These are phyloP conservation scores for Geranium brycei DNA, from an alignment of 345 rosid genomes.

Conservation along the genomic window DNA sequence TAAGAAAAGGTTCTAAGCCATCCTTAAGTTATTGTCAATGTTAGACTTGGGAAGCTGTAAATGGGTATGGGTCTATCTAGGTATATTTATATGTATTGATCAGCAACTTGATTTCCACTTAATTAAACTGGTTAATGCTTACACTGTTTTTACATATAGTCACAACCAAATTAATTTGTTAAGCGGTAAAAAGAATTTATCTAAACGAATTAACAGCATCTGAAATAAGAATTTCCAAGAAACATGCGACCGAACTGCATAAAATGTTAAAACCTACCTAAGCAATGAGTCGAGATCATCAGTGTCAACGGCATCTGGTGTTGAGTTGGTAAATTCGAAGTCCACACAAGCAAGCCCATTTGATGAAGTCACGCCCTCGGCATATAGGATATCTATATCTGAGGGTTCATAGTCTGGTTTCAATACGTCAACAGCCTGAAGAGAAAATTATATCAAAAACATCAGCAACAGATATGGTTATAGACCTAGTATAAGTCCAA, in stretches of 20 bases:
- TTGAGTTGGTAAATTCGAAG: constrained; percentile 66
- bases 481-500: neutral
- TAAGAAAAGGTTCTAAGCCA: too few relatives aligned
- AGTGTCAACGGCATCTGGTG: constrained; percentile 32
- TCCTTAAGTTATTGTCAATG: too few relatives aligned
- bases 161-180: too few relatives aligned
- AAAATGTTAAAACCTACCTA: constrained; percentile 27
- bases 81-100: too few relatives aligned
- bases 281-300: constrained; percentile 63
- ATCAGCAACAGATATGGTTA: neutral
- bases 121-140: too few relatives aligned
- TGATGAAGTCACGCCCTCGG: constrained; percentile 92
- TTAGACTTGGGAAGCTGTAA: too few relatives aligned
- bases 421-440: constrained; percentile 66
- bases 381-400: constrained; percentile 79
- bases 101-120: too few relatives aligned
- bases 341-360: constrained; percentile 87
- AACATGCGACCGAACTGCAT: neutral
- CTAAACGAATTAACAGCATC: neutral
- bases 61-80: too few relatives aligned
- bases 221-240: neutral
- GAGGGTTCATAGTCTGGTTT: constrained; percentile 85
- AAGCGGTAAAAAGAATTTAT: too few relatives aligned
- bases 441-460: constrained; percentile 2
- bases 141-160: too few relatives aligned